These are phyloP conservation scores for Debaryomyces castellii DNA, from an alignment of 805 yeast species.

Conservation along the genomic window DNA sequence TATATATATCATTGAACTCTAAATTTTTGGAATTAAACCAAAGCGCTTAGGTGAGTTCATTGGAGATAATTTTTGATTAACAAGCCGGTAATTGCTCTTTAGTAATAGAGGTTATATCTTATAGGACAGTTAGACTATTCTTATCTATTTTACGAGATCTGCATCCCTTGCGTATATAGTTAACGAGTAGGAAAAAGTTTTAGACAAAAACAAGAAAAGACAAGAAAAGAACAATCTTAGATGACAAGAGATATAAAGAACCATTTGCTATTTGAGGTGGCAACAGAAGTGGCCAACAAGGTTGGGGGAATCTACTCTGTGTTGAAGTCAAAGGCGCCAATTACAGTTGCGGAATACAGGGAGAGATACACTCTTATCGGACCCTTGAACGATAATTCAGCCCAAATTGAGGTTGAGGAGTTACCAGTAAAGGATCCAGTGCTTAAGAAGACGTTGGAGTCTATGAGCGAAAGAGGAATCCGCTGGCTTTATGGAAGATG, in stretches of 20 bases:
- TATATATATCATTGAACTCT: background rate
- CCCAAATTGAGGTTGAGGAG: constrained; percentile 81
- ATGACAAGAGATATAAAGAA: constrained; percentile 85
- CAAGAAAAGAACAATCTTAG: too few relatives aligned
- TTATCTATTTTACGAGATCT: background rate
- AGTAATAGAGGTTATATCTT: background rate
- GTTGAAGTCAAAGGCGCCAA: constrained; percentile 93
- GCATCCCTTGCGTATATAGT: background rate
- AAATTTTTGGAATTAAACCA: background rate
- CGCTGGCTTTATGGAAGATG: constrained; percentile 87
- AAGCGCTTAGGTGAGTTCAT: background rate
- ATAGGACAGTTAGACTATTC: background rate
- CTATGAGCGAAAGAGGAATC: constrained; percentile 83
- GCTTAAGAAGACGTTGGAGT: constrained; percentile 62
- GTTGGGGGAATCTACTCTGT: constrained; percentile 99
- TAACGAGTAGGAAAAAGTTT: background rate
- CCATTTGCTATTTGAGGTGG: constrained; percentile 87
- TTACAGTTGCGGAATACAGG: constrained; percentile 89
- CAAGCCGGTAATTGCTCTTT: background rate
- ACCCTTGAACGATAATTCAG: constrained; percentile 72
- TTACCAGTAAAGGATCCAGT: constrained; percentile 55
- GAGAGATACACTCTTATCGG: constrained; percentile 86
- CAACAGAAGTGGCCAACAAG: constrained; percentile 96
- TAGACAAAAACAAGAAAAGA: background rate
- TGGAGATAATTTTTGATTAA: background rate